These are phyloP conservation scores for Phanerodontia chrysosporium DNA, from an alignment of 768 basidiomycete genomes.

Conservation along the genomic window DNA sequence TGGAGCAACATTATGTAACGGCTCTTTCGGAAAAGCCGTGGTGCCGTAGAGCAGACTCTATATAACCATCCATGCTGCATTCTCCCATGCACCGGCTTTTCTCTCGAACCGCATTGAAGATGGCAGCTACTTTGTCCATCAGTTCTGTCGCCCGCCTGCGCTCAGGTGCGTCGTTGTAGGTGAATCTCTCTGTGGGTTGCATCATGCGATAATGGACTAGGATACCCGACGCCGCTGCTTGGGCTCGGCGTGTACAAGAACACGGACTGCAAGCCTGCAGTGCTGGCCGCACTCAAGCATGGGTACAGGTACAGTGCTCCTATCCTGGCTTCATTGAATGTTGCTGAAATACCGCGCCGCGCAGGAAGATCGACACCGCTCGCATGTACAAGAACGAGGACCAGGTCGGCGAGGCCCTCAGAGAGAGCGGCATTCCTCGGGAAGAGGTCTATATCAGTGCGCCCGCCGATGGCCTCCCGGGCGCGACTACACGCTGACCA, in stretches of 20 bases:
- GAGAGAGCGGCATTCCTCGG: conserved; percentile 29
- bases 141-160: conserved; percentile 89
- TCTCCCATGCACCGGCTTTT: background rate
- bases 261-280: conserved; percentile 48
- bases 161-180: conserved; percentile 97
- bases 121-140: conserved; percentile 96
- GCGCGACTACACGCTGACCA: conserved; percentile 14
- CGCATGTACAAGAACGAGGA: conserved; percentile 36
- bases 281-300: conserved; percentile 55
- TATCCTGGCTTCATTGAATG: background rate
- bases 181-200: too few relatives aligned
- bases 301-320: conserved; percentile 46
- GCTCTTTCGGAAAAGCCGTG: background rate
- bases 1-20: background rate
- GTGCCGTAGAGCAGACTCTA: background rate
- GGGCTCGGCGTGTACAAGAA: conserved; percentile 76
- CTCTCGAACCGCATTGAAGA: background rate
- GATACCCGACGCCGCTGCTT: conserved; percentile 57
- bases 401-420: conserved; percentile 31
- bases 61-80: background rate
- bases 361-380: conserved; percentile 35
- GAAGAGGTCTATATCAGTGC: conserved; percentile 44
- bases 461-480: background rate
- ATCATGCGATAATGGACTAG: conserved; percentile 86
- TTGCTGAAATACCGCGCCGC: background rate